Evolutionary conservation across 2,329 filamentous ascomycete genomes (phyloP), one percentile per base, ranked within the genome.

Genomic region (Westerdykella aurantiaca): DNA sequence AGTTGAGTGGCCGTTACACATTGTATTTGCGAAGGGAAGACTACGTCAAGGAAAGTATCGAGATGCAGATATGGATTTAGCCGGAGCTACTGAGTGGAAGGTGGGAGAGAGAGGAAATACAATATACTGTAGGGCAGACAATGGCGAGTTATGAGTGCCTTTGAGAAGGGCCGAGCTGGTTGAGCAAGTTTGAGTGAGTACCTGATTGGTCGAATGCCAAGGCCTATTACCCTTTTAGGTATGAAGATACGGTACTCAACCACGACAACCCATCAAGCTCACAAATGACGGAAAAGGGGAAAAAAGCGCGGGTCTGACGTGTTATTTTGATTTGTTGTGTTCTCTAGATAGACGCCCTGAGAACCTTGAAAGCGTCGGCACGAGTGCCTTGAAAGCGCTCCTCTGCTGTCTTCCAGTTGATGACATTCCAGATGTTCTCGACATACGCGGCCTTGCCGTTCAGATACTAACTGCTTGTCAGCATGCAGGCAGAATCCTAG

Each of bases 391-490:
- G 54, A 64, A 79, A 87, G 23, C 85, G 75, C 46, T 74, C 68
- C 69, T 86, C 83, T 1, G 80, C 78, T 5, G 76, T 81, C 68
- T 82, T 80, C 86, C 85, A 89, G 70, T 88, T 88, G 60, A 89
- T 80, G 25, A 89, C 79, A 29, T 81, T 81, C 85, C 85, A 89
- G 55, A 88, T 85, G 49, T 85, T 85, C 48, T 85, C 78, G 6
- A 88, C 77, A 55, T 90, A 90, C 0, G 80, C 80, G 0, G 81
- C 82, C 67, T 88, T 88, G 47, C 81, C 80, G 57, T 89, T 89
- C 46, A 84, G 72, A 56, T 88, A 90, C 79, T 86, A 33, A 16
- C n/a, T 9, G 31, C 6, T 17, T 21, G 16, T 42, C 12, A 49
- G 46, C 16, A 46, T 56, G 18, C 25, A 3, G 6, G 33, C 6